Evolutionary conservation across 1,284 basidiomycete species (phyloP).

Genomic region (Ceratobasidium sp.): DNA sequence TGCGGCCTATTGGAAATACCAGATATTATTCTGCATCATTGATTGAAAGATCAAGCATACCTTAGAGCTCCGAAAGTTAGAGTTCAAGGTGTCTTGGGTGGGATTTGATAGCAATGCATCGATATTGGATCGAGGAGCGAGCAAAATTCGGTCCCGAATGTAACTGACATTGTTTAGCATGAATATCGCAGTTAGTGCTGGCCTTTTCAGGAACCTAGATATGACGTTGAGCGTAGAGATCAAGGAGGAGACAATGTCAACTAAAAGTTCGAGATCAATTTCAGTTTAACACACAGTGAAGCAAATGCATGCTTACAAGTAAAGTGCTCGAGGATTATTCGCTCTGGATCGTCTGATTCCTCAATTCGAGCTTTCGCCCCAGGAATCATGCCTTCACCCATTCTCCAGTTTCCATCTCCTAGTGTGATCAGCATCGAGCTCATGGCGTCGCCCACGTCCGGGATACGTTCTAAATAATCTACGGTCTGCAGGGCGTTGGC

Average conservation of each 20-base stretch:
- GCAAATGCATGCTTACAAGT: slow-evolving; percentile 60
- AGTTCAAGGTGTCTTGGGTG: slow-evolving; percentile 65
- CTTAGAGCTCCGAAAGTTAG: slow-evolving; percentile 75
- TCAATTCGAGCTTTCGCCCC: slow-evolving; percentile 51
- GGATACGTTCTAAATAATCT: slow-evolving; percentile 69
- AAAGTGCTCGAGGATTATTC: slow-evolving; percentile 70
- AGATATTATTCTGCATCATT: not conserved
- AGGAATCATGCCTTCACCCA: slow-evolving; percentile 78
- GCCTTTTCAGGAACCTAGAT: slow-evolving; percentile 66
- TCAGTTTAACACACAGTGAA: not conserved
- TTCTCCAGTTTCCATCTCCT: slow-evolving; percentile 86
- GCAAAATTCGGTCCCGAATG: slow-evolving; percentile 63
- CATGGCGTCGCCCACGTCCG: slow-evolving; percentile 69
- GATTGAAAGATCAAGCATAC: not conserved
- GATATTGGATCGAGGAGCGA: slow-evolving; percentile 54
- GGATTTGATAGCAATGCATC: slow-evolving; percentile 63
- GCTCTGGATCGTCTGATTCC: slow-evolving; percentile 56
- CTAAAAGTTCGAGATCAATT: slow-evolving; percentile 49
- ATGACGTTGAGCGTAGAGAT: slow-evolving; percentile 65
- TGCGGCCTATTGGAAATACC: slow-evolving; percentile 52
- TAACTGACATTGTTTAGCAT: slow-evolving; percentile 78
- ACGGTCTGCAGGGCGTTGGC: slow-evolving; percentile 57
- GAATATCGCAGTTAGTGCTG: slow-evolving; percentile 73
- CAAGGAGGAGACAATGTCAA: slow-evolving; percentile 69
- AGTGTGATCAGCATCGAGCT: slow-evolving; percentile 67